Percentiles rank a stretch among this genome's conserved stretches.
Conservation (phyloP, 2,329 filamentous ascomycete genomes). For the Aphanocladium album region DNA sequence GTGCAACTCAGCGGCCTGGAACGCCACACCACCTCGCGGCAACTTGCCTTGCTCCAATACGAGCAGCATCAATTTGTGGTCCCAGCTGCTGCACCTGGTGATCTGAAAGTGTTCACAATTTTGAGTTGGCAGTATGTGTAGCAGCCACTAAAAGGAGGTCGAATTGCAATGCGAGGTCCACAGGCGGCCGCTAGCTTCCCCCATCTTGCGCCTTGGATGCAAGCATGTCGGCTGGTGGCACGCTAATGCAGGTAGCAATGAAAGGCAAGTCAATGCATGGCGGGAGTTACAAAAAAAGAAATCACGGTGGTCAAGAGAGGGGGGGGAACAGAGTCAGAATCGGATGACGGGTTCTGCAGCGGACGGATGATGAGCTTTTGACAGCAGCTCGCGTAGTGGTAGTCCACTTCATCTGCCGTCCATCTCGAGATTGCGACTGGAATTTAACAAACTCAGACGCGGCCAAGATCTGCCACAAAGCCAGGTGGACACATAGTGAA, state of each 20-base stretch:
- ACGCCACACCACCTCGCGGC: no score
- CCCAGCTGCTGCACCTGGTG: background rate
- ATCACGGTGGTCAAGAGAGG: background rate
- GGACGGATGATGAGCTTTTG: background rate
- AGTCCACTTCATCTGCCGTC: background rate
- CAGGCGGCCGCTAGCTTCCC: background rate
- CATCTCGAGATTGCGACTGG: background rate
- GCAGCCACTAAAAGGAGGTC: slow-evolving; percentile 7
- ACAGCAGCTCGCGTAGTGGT: background rate
- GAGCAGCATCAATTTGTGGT: no score
- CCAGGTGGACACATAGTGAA: background rate
- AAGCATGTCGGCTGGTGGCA: background rate
- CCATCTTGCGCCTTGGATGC: background rate
- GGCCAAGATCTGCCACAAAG: background rate
- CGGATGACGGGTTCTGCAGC: background rate
- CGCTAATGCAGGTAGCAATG: background rate
- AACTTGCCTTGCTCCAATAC: no score
- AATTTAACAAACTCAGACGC: background rate
- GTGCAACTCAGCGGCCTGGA: no score
- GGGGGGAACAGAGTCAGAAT: background rate
- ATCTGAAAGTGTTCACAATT: background rate
- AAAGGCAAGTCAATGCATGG: background rate
- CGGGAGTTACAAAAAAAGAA: background rate
- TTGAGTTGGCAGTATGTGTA: background rate
- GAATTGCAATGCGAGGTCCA: slow-evolving; percentile 7